A percentile compares a stretch with the other conserved stretches of the same genome.
phyloP scores from a whole-genome alignment of 805 yeast genomes.

The Kuraishia molischiana region DNA sequence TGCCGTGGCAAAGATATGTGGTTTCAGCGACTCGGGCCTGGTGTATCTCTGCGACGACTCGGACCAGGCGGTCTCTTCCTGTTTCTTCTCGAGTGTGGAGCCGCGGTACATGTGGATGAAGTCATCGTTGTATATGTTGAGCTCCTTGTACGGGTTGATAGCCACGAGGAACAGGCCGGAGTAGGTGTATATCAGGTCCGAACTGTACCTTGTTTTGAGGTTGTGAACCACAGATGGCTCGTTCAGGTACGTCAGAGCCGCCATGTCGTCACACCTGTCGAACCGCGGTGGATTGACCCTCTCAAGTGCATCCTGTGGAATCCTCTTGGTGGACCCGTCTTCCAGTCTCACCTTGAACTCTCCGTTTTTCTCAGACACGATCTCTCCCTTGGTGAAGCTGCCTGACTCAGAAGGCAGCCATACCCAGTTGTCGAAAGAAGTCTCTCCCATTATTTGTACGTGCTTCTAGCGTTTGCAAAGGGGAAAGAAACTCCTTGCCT shows the following conservation, averaged over 20 bases:
- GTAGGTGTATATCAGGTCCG: conserved; percentile 81
- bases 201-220: conserved; percentile 62
- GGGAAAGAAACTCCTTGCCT: too few relatives aligned
- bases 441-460: background rate
- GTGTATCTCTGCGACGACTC: conserved; percentile 1
- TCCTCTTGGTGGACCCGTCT: conserved; percentile 22
- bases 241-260: conserved; percentile 85
- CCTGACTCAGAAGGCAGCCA: conserved; percentile 38
- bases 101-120: conserved; percentile 37
- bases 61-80: conserved; percentile 18
- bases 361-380: background rate
- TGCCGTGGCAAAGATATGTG: conserved; percentile 88
- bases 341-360: conserved; percentile 9
- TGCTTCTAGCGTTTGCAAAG: too few relatives aligned
- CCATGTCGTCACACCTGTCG: conserved; percentile 90
- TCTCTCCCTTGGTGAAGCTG: background rate
- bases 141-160: conserved; percentile 75
- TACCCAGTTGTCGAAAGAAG: conserved; percentile 42
- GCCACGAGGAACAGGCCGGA: conserved; percentile 95
- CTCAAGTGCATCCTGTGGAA: conserved; percentile 36
- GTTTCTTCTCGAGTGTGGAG: conserved; percentile 21
- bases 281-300: conserved; percentile 84
- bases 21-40: conserved; percentile 26
- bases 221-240: conserved; percentile 95
- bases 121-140: conserved; percentile 61